Base-by-base conservation (phyloP, 106 monocot genomes). In the Alisma plantagoaquatica region DNA sequence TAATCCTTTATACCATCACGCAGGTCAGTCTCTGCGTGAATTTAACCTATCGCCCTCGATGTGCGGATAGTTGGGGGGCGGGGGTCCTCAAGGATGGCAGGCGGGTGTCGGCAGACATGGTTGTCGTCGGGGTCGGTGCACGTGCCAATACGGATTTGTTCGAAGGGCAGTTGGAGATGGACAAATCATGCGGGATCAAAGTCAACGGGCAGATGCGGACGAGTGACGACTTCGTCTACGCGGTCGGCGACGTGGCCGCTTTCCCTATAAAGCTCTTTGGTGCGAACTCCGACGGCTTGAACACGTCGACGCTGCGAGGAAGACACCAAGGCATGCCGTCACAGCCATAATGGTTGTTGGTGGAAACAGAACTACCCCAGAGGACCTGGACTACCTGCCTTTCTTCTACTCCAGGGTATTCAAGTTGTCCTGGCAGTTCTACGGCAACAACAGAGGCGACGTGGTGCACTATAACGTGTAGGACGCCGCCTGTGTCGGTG, bases 391-490 rank as follows among this genome's bases (percentile, higher is more conserved):
- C 49, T 79, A 90, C 48, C 30, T 98, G 17, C 98, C 98, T 6
- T 98, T 90, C 74, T 98, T 98, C 29, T 98, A 98, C 68, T 98
- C 98, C 29, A 67, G 98, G 59, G 85, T 98, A 15, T 98, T 98
- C 55, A 67, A 73, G 9, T 57, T 90, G 16, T 90, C 98, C 0
- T 98, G 98, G 98, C 98, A 98, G 60, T 98, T 98, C 56, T 90
- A 85, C 35, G 98, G 98, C 29, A 81, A 98, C 23, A 98, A 86
- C 51, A 53, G 64, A 27, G 98, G 98, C 16, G 85, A 90, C 18
- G 85, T 77, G 1, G 57, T 82, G 4, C 98, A 90, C 42, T 98
- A 63, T 23, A n/a, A n/a, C n/a, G n/a, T n/a, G n/a, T n/a, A n/a
- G n/a, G n/a, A n/a, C n/a, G n/a, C n/a, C n/a, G n/a, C n/a, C n/a